Evolutionary conservation across 345 rosid genomes (phyloP).

Genomic region (Heritiera fomes): DNA sequence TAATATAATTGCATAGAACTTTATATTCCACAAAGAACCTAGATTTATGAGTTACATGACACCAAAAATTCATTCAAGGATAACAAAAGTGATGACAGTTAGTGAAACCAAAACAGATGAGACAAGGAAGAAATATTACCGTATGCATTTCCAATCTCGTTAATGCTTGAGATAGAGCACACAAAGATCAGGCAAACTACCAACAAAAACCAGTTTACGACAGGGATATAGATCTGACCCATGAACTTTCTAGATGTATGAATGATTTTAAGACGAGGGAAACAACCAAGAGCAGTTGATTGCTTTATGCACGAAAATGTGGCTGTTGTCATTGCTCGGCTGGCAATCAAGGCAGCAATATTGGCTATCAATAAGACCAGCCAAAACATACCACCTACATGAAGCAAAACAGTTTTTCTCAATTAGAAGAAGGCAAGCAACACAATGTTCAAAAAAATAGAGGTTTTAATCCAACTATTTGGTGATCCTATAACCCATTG

Average conservation of each 20-base stretch:
- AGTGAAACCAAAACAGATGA: background rate
- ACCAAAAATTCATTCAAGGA: constrained; percentile 11
- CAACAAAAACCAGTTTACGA: constrained; percentile 97
- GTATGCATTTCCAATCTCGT: constrained; percentile 96
- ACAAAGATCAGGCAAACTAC: constrained; percentile 76
- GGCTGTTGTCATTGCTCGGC: constrained; percentile 99
- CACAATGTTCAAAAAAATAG: background rate
- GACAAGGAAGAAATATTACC: constrained; percentile 54
- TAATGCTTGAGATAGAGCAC: constrained; percentile 76
- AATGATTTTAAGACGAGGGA: constrained; percentile 96
- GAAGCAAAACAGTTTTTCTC: constrained; percentile 21
- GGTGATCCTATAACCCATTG: background rate
- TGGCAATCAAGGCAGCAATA: constrained; percentile 92
- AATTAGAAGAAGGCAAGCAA: constrained; percentile 12
- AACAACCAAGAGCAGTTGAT: constrained; percentile 93
- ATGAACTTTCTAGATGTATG: constrained; percentile 98
- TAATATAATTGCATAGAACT: background rate
- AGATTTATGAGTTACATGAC: background rate
- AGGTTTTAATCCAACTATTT: constrained; percentile 10
- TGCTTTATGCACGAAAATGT: constrained; percentile 99
- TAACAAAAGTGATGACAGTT: background rate
- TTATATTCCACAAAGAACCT: background rate
- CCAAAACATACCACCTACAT: constrained; percentile 84
- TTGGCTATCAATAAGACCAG: constrained; percentile 82
- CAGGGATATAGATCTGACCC: constrained; percentile 99